phyloP scores from a whole-genome alignment of 805 yeast genomes.

The Wickerhamomyces mucosus region DNA sequence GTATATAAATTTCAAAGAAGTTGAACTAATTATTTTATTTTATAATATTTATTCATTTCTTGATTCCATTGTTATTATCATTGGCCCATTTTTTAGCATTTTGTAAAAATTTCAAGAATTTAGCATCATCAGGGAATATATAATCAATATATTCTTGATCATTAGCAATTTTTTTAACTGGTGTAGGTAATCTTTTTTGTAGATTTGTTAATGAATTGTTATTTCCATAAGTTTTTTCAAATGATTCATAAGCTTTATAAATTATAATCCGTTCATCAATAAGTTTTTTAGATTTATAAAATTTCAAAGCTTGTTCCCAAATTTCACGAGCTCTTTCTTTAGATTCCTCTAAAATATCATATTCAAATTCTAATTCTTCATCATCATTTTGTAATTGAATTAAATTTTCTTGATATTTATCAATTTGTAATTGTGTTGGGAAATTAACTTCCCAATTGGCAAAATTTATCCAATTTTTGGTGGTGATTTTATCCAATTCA shows the following conservation, averaged over 20 bases:
- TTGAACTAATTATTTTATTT: too few species aligned
- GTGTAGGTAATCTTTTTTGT: constrained; percentile 41
- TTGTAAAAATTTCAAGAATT: constrained; percentile 28
- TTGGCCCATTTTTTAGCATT: constrained; percentile 43
- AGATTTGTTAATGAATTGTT: constrained; percentile 27
- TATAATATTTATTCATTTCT: too few species aligned
- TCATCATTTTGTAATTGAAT: constrained; percentile 23
- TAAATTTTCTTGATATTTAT: constrained; percentile 19
- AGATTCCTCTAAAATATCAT: constrained; percentile 42
- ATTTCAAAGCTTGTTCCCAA: constrained; percentile 43
- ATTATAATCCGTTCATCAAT: constrained; percentile 40
- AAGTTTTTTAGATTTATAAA: constrained; percentile 28
- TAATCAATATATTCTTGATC: constrained; percentile 53
- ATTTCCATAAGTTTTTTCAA: constrained; percentile 57
- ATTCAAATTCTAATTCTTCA: constrained; percentile 39
- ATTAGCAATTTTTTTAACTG: constrained; percentile 34
- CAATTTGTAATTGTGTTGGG: constrained; percentile 46
- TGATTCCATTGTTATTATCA: constrained; percentile 7
- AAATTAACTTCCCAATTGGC: constrained; percentile 66
- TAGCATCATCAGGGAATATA: constrained; percentile 56
- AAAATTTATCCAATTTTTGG: constrained; percentile 48
- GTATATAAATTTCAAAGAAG: constrained; percentile 51
- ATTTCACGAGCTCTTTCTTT: constrained; percentile 40
- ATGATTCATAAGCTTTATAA: constrained; percentile 51
- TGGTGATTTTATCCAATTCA: constrained; percentile 21